Conservation (phyloP, 306 rosid species). For the Rosa multiflora region DNA sequence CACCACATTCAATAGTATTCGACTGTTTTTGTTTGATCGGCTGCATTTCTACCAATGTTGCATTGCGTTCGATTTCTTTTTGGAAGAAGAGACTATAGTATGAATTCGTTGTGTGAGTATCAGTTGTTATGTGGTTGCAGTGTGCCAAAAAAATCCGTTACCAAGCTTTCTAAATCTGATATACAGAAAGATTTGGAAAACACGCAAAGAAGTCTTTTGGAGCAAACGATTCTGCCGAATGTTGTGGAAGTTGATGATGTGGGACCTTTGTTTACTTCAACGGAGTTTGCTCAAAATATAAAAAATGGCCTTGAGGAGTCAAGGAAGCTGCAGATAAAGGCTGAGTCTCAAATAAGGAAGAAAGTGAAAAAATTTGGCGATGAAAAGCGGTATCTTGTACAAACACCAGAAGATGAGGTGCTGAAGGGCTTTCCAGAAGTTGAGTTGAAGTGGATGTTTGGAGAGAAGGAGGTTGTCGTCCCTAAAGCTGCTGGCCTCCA, state of each 20-base stretch:
- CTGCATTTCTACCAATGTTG: not conserved
- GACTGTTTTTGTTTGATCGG: not conserved
- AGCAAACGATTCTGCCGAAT: conserved; percentile 68
- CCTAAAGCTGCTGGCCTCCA: conserved; percentile 79
- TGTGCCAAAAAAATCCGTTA: conserved; percentile 37
- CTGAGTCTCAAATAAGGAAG: conserved; percentile 63
- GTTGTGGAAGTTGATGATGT: conserved; percentile 64
- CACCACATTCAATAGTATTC: no score
- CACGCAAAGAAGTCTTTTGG: conserved; percentile 67
- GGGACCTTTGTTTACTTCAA: conserved; percentile 56
- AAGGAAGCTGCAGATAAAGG: conserved; percentile 61
- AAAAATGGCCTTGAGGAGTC: conserved; percentile 67
- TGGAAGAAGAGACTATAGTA: conserved; percentile 24
- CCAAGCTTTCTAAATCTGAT: conserved; percentile 67
- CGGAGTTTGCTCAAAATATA: conserved; percentile 57
- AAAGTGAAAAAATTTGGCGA: conserved; percentile 63
- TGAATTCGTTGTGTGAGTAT: conserved; percentile 32
- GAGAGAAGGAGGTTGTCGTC: conserved; percentile 75
- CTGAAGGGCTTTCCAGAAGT: conserved; percentile 87
- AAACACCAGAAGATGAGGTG: conserved; percentile 74
- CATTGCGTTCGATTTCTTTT: not conserved
- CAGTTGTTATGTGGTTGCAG: conserved; percentile 54
- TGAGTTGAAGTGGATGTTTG: conserved; percentile 87
- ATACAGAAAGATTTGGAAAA: conserved; percentile 79
- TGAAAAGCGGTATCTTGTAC: conserved; percentile 56